These are phyloP conservation scores for Centella asiatica DNA, from an alignment of 129 eudicot genomes.

Conservation along the genomic window DNA sequence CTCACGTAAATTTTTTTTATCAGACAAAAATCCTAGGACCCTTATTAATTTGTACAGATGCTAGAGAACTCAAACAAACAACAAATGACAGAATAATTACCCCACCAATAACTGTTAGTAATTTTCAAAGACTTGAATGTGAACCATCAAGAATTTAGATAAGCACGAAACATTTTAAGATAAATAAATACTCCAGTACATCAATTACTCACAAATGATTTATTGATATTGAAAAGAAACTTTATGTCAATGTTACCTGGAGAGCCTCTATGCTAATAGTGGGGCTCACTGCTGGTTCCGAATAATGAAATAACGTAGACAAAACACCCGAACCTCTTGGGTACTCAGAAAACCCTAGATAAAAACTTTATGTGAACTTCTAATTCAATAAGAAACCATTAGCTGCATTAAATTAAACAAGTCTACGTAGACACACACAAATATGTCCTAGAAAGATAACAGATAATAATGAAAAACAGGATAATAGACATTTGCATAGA, in stretches of 20 bases:
- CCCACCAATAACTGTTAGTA: too few relatives aligned
- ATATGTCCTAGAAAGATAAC: neutral
- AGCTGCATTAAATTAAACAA: neutral
- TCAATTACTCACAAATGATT: neutral
- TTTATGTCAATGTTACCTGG: conserved; percentile 46
- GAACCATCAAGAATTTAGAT: neutral
- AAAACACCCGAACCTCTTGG: conserved; percentile 52
- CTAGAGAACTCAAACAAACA: too few relatives aligned
- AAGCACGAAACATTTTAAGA: conserved; percentile 2
- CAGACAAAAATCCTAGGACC: too few relatives aligned
- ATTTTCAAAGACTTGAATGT: too few relatives aligned
- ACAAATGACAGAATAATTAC: too few relatives aligned
- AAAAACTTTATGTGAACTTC: neutral
- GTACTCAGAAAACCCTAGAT: conserved; percentile 39
- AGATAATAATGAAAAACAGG: too few relatives aligned
- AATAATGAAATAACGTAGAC: conserved; percentile 45
- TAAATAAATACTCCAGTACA: neutral
- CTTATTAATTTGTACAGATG: too few relatives aligned
- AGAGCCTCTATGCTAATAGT: conserved; percentile 67
- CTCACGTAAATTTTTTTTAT: too few relatives aligned
- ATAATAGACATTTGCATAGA: too few relatives aligned
- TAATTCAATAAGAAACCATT: neutral
- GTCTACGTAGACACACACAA: neutral
- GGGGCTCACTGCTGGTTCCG: conserved; percentile 40
- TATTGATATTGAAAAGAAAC: neutral